Conservation (phyloP, 2,329 filamentous ascomycete species). For the Trichoderma atrobrunneum region DNA sequence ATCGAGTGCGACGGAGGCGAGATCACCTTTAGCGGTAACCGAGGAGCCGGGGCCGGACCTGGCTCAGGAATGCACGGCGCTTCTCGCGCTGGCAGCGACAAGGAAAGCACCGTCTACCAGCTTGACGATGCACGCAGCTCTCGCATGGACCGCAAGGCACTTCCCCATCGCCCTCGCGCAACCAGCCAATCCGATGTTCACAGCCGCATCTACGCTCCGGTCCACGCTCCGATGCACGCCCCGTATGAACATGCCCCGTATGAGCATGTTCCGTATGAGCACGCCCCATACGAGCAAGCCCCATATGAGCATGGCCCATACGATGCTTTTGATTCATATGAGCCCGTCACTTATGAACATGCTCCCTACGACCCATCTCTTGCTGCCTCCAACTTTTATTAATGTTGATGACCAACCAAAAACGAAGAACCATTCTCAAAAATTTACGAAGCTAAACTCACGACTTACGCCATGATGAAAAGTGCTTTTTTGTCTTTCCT, state of each 20-base stretch:
- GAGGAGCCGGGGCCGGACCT: conserved; percentile 19
- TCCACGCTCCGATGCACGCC: conserved; percentile 28
- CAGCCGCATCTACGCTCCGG: conserved; percentile 34
- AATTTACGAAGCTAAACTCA: conserved; percentile 4
- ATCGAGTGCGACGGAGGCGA: conserved; percentile 62
- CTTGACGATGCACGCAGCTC: conserved; percentile 43
- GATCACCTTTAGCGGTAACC: conserved; percentile 50
- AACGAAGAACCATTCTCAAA: conserved; percentile 24
- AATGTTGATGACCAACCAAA: conserved; percentile 33
- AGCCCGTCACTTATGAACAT: conserved; percentile 19
- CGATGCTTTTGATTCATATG: conserved; percentile 11
- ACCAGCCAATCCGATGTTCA: conserved; percentile 51
- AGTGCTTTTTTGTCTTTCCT: conserved; percentile 22
- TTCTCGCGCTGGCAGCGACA: conserved; percentile 49
- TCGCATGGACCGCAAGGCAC: conserved; percentile 42
- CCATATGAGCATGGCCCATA: conserved; percentile 22
- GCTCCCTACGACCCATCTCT: conserved; percentile 32
- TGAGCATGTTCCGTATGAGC: conserved; percentile 13
- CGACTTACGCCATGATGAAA: conserved; percentile 10
- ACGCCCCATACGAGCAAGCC: conserved; percentile 30
- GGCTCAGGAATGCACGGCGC: conserved; percentile 20
- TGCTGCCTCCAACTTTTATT: conserved; percentile 31
- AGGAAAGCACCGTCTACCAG: conserved; percentile 47
- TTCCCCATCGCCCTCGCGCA: conserved; percentile 45
- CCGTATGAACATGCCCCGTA: conserved; percentile 31